Base-by-base conservation (phyloP, 2,329 filamentous ascomycete genomes). In the Fusarium floridanum region DNA sequence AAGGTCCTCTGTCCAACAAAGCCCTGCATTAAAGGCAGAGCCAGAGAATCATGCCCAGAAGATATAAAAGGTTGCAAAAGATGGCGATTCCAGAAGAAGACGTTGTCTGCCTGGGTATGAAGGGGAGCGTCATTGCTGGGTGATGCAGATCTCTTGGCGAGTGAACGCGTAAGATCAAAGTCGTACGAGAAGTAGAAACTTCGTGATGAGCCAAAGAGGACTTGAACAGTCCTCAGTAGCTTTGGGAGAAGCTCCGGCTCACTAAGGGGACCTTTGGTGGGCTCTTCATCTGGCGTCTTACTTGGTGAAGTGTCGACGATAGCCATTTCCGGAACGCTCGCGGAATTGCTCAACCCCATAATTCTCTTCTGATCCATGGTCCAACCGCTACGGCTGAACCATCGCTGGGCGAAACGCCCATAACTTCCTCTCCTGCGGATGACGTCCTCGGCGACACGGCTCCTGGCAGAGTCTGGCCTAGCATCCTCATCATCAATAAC, bases 111-210 rank as follows among this genome's bases (percentile, higher is more conserved):
- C 67, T 90, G 88, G 72, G 90, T 90, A 81, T 94, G 89, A 5
- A 98, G 85, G 7, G 95, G 92, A 6, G 76, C 50, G 29, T 80
- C 77, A 9, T 73, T 66, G n/a, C 69, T 76, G 1, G 75, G 56
- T 14, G 78, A 45, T 17, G 70, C 59, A 0, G 76, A 64, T 34
- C 76, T 71, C 55, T 82, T 86, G 4, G 84, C 83, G 65, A 91
- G 78, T 72, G 89, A 91, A 66, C 92, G 90, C 1, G 97, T 98
- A 61, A 99, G 90, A 81, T 99, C 95, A 80, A 96, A 89, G 74
- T 99, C 97, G 81, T 99, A 98, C 1, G 95, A 95, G 82, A 96
- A 99, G 85, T 93, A 98, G 82, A 98, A 98, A 81, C 94, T 98
- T 72, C 89, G 89, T 0, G 93, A 95, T 5, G 91, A 89, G 1